These are phyloP conservation scores for Penicillium arizonense DNA, from an alignment of 495 filamentous ascomycete species.

Conservation along the genomic window DNA sequence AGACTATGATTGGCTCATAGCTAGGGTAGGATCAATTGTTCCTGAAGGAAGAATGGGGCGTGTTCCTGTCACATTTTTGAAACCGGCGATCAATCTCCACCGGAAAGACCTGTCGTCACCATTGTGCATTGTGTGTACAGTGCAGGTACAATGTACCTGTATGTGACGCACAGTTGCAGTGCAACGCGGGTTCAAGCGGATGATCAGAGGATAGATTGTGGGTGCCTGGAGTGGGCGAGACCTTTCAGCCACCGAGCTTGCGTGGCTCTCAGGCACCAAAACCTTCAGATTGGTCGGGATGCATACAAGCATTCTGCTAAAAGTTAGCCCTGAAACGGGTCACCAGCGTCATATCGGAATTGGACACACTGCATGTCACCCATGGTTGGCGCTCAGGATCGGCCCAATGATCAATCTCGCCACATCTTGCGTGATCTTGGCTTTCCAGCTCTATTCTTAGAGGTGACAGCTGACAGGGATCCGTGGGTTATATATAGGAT, in stretches of 20 bases:
- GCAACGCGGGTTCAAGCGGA: background rate
- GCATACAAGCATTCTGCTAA: constrained; percentile 26
- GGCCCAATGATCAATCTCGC: constrained; percentile 17
- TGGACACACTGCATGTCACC: constrained; percentile 4
- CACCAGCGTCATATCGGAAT: constrained; percentile 25
- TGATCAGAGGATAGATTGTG: constrained; percentile 5
- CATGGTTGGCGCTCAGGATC: constrained; percentile 13
- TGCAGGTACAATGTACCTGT: constrained; percentile 7
- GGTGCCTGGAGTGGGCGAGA: constrained; percentile 3
- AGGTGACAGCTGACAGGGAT: background rate
- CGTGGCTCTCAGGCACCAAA: constrained; percentile 9
- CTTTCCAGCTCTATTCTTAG: constrained; percentile 24
- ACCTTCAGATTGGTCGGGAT: constrained; percentile 13
- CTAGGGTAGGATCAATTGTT: background rate
- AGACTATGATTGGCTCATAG: background rate
- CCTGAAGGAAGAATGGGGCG: constrained; percentile 15
- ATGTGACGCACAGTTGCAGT: constrained; percentile 6
- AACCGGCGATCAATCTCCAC: constrained; percentile 4
- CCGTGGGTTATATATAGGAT: constrained; percentile 3
- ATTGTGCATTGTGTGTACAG: too few relatives aligned
- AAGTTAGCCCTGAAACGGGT: background rate
- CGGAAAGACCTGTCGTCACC: background rate
- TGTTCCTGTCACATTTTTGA: constrained; percentile 14
- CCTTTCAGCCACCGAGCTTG: constrained; percentile 26
- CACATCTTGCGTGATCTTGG: constrained; percentile 23